phyloP scores from a whole-genome alignment of 2,329 filamentous ascomycete species.

The Exophiala xenobiotica region DNA sequence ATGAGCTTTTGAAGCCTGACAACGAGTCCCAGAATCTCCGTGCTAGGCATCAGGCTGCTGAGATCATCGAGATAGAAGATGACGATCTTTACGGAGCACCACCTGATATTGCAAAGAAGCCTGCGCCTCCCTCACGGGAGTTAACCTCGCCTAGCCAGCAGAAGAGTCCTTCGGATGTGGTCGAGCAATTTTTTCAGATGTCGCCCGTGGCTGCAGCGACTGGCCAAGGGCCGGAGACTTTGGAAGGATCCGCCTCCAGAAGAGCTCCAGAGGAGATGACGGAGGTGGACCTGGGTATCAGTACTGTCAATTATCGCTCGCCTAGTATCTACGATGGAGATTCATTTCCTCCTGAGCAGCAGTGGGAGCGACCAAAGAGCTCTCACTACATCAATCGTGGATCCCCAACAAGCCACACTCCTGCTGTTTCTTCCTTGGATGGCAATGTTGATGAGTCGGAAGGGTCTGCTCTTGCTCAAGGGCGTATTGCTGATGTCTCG shows the following conservation, averaged over 20 bases:
- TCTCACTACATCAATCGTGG: constrained; percentile 6
- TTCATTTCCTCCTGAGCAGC: constrained; percentile 20
- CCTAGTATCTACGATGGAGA: constrained; percentile 8
- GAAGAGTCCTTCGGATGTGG: constrained; percentile 12
- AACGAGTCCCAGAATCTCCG: background rate
- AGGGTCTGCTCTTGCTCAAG: background rate
- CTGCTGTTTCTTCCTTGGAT: constrained; percentile 9
- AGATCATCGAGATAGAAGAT: constrained; percentile 9
- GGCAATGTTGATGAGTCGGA: constrained; percentile 14
- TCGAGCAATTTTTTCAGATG: constrained; percentile 21
- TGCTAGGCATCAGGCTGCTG: background rate
- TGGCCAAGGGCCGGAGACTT: background rate
- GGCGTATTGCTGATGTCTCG: background rate
- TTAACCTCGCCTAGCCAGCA: background rate
- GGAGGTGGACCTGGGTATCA: constrained; percentile 6
- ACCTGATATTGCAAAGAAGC: background rate
- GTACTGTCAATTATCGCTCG: constrained; percentile 1
- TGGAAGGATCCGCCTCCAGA: background rate
- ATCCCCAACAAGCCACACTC: constrained; percentile 2
- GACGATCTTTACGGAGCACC: constrained; percentile 24
- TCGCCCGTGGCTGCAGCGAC: constrained; percentile 5
- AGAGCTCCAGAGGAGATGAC: background rate
- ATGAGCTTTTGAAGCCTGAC: background rate
- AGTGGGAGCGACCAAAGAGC: constrained; percentile 2
- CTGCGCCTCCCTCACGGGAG: background rate